Base-by-base conservation (phyloP, 108 stramenopile species). In the Parmales sp. region DNA sequence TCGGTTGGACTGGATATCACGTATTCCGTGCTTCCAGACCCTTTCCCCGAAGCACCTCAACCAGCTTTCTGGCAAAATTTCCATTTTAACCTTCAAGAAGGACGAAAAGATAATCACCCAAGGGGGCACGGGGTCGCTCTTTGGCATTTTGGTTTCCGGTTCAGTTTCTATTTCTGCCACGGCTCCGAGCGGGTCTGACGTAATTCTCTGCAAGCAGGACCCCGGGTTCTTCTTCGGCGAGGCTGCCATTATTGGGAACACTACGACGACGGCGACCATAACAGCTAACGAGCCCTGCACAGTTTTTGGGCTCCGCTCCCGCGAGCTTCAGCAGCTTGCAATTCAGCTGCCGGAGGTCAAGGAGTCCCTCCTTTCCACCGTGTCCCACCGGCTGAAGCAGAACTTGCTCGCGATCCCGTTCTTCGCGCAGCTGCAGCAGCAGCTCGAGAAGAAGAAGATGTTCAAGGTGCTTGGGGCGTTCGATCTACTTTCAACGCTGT, bases 381-480 rank as follows among this genome's bases (percentile, higher is more conserved):
- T 60, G 13, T 19, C n/a, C 20, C 20, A 60, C 54, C 29, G 54
- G 31, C 31, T 60, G 31, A 60, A 60, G 31, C 54, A 60, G 31
- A 60, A 60, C 20, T 4, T 60, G 5, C 54, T 60, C 3, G 54
- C 54, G 7, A 60, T 60, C 25, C 54, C 54, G 7, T 60, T 60
- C 28, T 60, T 60, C 31, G 54, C 54, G 4, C 54, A 60, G 54
- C 28, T 60, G 29, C 29, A 60, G 54, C 29, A 60, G 29, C 13
- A 34, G 13, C 36, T 60, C 16, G 54, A 60, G 31, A 34, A 28
- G n/a, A 60, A 60, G 31, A 60, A 60, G 16, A 34, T 34, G 16
- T 60, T 60, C 26, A 60, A 60, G 54, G 29, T 60, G 13, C 54
- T 60, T 34, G 54, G 54, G 18, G 54, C 54, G 9, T 60, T 60